These are phyloP conservation scores for Coemansia sp. DNA, from an alignment of 192 early-diverging fungal species.

Conservation along the genomic window DNA sequence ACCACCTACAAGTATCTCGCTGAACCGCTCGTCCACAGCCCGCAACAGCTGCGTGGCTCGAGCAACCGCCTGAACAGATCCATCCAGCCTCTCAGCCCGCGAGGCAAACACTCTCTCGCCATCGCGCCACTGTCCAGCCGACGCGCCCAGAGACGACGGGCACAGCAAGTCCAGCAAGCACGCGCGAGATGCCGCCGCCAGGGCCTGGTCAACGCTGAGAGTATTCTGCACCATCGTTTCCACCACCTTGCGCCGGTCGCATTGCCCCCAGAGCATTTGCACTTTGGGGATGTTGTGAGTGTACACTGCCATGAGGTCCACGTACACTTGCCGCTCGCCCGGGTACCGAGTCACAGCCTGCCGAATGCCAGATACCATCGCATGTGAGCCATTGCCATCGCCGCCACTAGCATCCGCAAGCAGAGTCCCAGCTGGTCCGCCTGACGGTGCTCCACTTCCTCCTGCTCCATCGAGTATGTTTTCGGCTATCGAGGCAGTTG, in stretches of 20 bases:
- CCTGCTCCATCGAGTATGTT: neutral
- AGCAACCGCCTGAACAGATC: slow-evolving; percentile 27
- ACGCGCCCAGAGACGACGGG: slow-evolving; percentile 18
- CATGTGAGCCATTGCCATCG: neutral
- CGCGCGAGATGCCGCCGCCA: slow-evolving; percentile 63
- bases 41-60: slow-evolving; percentile 46
- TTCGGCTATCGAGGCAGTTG: neutral
- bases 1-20: slow-evolving; percentile 43
- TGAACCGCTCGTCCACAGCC: slow-evolving; percentile 44
- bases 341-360: slow-evolving; percentile 32
- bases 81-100: slow-evolving; percentile 23
- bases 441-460: neutral
- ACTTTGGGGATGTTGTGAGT: slow-evolving; percentile 36
- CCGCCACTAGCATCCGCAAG: neutral
- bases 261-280: slow-evolving; percentile 55
- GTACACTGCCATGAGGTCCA: slow-evolving; percentile 44
- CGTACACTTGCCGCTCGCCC: slow-evolving; percentile 44
- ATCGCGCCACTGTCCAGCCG: neutral
- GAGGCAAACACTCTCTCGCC: slow-evolving; percentile 22
- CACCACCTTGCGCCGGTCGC: slow-evolving; percentile 64
- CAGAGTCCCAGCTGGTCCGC: neutral
- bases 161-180: slow-evolving; percentile 41
- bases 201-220: slow-evolving; percentile 82
- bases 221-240: slow-evolving; percentile 83
- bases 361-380: slow-evolving; percentile 27